These are phyloP conservation scores for Chaetomiaceae sp. DNA, from an alignment of 2,329 filamentous ascomycete species.

Conservation along the genomic window DNA sequence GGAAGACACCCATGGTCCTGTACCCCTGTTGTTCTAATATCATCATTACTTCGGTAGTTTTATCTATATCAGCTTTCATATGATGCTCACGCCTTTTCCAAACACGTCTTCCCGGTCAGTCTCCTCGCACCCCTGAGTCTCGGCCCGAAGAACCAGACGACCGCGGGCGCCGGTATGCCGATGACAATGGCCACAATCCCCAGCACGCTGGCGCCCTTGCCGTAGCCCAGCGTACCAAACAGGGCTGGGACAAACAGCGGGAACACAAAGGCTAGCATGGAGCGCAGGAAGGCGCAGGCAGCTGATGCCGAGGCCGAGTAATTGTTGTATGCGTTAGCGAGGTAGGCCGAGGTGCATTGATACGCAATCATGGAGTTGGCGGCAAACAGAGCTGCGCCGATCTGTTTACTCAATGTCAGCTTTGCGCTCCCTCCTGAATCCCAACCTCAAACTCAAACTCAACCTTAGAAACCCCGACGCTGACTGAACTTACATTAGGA, in stretches of 20 bases:
- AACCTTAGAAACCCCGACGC: too few relatives aligned
- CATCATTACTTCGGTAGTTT: too few relatives aligned
- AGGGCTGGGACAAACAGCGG: conserved; percentile 23
- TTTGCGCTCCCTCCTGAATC: too few relatives aligned
- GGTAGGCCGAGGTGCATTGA: conserved; percentile 14
- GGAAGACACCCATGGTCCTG: too few relatives aligned
- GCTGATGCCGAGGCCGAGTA: conserved; percentile 23
- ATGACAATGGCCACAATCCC: conserved; percentile 5
- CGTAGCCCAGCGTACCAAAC: conserved; percentile 21
- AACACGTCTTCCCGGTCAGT: neutral
- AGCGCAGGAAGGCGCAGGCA: conserved; percentile 21
- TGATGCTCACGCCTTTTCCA: neutral
- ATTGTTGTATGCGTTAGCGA: conserved; percentile 18
- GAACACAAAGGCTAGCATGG: conserved; percentile 21
- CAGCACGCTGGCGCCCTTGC: conserved; percentile 19
- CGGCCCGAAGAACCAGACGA: conserved; percentile 10
- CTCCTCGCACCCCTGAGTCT: neutral
- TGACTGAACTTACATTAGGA: conserved; percentile 33
- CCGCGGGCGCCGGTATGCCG: conserved; percentile 12
- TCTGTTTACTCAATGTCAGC: neutral
- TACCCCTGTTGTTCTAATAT: too few relatives aligned
- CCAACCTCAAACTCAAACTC: too few relatives aligned
- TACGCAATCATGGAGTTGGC: conserved; percentile 12
- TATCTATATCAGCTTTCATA: too few relatives aligned
- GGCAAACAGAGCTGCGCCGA: conserved; percentile 8